A percentile compares a stretch with the other conserved stretches of the same genome.
Conservation (phyloP, 495 filamentous ascomycete species). For the Apiosordaria backusii region DNA sequence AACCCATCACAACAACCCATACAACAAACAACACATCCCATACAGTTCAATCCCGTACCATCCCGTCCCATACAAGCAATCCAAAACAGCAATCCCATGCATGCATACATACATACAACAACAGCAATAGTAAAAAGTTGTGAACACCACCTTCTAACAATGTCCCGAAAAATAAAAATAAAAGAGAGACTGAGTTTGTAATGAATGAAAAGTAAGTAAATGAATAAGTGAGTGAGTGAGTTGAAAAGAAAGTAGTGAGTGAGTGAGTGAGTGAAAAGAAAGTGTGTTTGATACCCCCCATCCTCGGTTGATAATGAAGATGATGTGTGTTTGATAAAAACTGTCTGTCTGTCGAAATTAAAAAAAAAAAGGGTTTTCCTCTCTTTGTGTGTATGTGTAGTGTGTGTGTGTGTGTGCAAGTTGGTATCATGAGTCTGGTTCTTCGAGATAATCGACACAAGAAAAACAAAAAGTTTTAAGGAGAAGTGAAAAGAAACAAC, state of each 20-base stretch:
- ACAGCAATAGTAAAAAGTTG: too few species aligned
- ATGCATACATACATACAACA: too few species aligned
- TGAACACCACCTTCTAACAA: background rate
- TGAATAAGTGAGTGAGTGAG: background rate
- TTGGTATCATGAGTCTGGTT: too few species aligned
- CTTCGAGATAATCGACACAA: background rate
- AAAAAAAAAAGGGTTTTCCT: too few species aligned
- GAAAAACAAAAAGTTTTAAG: background rate
- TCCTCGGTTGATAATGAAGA: too few species aligned
- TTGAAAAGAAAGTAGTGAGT: background rate
- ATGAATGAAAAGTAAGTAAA: background rate
- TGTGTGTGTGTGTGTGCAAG: too few species aligned
- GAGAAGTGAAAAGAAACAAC: background rate
- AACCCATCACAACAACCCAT: background rate
- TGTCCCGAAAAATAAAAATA: background rate
- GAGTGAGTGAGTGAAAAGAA: background rate
- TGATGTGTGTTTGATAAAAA: too few species aligned
- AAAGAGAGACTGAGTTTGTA: background rate
- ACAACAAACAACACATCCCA: background rate
- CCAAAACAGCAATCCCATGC: conserved; percentile 5
- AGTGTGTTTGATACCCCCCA: too few species aligned
- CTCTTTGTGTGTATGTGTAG: too few species aligned
- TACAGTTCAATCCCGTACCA: background rate
- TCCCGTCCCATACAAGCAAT: too few species aligned
- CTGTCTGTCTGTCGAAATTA: too few species aligned